Evolutionary conservation across 2,329 filamentous ascomycete species (phyloP).

Genomic region (Pseudogymnoascus sp.): DNA sequence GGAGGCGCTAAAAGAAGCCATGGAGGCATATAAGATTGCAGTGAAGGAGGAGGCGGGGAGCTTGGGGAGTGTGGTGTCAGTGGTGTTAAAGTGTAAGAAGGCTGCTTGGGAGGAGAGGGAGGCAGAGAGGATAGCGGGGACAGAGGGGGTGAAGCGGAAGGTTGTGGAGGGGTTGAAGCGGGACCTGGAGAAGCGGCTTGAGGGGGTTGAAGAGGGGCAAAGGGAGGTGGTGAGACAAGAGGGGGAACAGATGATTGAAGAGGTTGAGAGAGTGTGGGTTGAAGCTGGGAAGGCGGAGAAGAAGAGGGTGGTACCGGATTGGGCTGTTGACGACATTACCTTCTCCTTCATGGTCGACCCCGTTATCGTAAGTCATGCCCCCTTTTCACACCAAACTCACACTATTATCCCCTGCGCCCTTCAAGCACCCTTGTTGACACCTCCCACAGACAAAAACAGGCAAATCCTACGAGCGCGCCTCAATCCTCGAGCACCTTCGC

Average conservation of each 20-base stretch:
- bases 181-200: conserved; percentile 41
- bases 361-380: conserved; percentile 29
- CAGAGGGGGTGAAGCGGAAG: conserved; percentile 33
- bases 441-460: conserved; percentile 63
- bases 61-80: conserved; percentile 60
- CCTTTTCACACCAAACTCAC: not conserved
- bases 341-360: conserved; percentile 69
- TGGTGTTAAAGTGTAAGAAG: conserved; percentile 76
- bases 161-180: conserved; percentile 34
- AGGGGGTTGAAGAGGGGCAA: conserved; percentile 37
- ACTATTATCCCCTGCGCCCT: not conserved
- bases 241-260: conserved; percentile 21
- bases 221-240: conserved; percentile 38
- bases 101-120: conserved; percentile 69
- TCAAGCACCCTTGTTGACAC: not conserved
- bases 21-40: conserved; percentile 65
- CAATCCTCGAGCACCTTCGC: conserved; percentile 78
- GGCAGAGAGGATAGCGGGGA: conserved; percentile 34
- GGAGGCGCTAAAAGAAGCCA: conserved; percentile 62
- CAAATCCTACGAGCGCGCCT: conserved; percentile 80
- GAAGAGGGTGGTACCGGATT: conserved; percentile 60
- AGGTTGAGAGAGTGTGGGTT: conserved; percentile 34
- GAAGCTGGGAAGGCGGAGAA: conserved; percentile 39
- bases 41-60: conserved; percentile 40
- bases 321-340: conserved; percentile 67